Evolutionary conservation across 139 green algal genomes (phyloP).

Genomic region (Astrephomene gubernaculifera): DNA sequence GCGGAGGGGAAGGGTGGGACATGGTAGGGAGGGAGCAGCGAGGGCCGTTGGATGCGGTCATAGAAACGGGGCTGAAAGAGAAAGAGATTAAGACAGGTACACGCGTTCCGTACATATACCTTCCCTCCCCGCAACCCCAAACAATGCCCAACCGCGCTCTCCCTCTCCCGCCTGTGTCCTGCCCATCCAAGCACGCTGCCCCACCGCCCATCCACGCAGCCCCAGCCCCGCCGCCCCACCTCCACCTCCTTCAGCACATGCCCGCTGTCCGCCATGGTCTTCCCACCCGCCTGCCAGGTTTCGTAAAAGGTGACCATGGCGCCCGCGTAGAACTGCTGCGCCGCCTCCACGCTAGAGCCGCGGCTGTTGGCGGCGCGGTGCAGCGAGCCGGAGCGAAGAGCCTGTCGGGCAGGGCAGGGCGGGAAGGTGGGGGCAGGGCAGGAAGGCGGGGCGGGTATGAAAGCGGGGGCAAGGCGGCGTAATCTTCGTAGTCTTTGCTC

Average conservation of each 20-base stretch:
- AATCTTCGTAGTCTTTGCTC: too few relatives aligned
- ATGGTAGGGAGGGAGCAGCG: background rate
- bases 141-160: background rate
- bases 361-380: conserved; percentile 26
- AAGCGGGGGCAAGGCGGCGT: too few relatives aligned
- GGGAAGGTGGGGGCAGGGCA: too few relatives aligned
- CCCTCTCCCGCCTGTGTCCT: too few relatives aligned
- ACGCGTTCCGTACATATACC: background rate
- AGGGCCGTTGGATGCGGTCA: background rate
- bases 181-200: background rate
- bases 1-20: background rate
- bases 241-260: conserved; percentile 20
- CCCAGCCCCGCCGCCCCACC: background rate
- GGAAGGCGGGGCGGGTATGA: too few relatives aligned
- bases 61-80: background rate
- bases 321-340: conserved; percentile 50
- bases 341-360: conserved; percentile 39
- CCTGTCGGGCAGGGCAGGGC: background rate
- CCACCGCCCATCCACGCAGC: background rate
- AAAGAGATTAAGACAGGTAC: background rate
- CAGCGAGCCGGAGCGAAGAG: conserved; percentile 35
- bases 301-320: conserved; percentile 51
- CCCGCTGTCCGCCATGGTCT: conserved; percentile 58
- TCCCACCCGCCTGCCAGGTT: conserved; percentile 45
- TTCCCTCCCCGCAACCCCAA: background rate